Base-by-base conservation (phyloP, 2,329 filamentous ascomycete species). In the Coniochaeta prunicola region DNA sequence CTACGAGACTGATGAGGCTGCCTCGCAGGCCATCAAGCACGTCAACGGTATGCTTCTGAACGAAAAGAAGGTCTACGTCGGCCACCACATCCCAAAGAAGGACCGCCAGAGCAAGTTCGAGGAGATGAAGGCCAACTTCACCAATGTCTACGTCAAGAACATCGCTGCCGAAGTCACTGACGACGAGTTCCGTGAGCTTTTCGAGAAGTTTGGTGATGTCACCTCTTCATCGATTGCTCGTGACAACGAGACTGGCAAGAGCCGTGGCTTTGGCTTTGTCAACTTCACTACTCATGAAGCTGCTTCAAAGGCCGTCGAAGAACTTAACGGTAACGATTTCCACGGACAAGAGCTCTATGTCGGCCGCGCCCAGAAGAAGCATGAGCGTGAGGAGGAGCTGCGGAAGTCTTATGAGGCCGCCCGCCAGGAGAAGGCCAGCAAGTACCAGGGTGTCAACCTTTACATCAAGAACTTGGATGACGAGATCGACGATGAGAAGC, bases 41-140 rank as follows among this genome's bases (percentile, higher is more conserved):
- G 94, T 99, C 73, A 99, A 99, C 76, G 94, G 94, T 75, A 99
- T 99, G 94, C 82, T 99, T 75, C 79, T 99, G 73, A 99, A 99
- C 80, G 94, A 99, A 86, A 99, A 99, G 89, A 99, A 99, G 86
- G 94, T 99, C 65, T 99, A 96, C 69, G 94, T 99, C 68, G 94
- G 94, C 65, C 93, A 97, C 79, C 94, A 99, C 80, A 97, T 99
- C 71, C 92, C 94, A 75, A 97, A 97, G 89, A 97, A 97, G 85
- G 94, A 99, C 74, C 93, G 94, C 70, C 94, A 97, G 85, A 96
- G 91, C 91, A 99, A 99, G 82, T 97, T 97, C 69, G 94, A 99
- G 82, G 94, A 99, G 84, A 99, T 99, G 93, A 99, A 99, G 88
- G 94, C 94, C 77, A 99, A 99, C 84, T 99, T 96, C 85, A 99